Evolutionary conservation across 73 alveolate species (phyloP).

Genomic region (Paramecium caudatum): DNA sequence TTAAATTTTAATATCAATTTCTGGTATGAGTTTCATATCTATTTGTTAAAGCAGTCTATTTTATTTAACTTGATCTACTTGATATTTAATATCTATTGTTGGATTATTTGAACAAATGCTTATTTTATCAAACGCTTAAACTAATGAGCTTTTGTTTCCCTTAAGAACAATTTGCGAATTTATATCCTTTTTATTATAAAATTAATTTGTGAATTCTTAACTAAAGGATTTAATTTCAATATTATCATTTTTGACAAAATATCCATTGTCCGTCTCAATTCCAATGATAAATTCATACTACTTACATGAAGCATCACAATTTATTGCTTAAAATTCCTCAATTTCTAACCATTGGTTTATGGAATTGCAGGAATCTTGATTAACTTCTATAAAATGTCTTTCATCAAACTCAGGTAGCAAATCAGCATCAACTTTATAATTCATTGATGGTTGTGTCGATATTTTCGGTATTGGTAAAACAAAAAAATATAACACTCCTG

Average conservation of each 20-base stretch:
- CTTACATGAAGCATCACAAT: neutral
- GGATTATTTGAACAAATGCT: neutral
- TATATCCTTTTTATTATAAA: neutral
- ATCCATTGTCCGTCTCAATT: neutral
- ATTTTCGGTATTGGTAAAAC: neutral
- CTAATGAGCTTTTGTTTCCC: neutral
- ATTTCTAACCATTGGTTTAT: neutral
- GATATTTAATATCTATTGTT: neutral
- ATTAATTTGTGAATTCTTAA: neutral
- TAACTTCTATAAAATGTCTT: neutral
- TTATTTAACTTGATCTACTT: neutral
- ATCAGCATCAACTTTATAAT: neutral
- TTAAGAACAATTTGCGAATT: neutral
- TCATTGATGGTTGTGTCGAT: neutral
- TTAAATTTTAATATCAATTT: neutral
- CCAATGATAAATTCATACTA: slow-evolving; percentile 7
- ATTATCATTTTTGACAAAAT: neutral
- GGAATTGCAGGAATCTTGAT: neutral
- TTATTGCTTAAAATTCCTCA: neutral
- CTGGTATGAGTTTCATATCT: neutral
- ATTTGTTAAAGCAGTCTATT: neutral
- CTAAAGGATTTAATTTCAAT: neutral
- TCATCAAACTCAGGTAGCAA: neutral
- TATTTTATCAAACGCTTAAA: neutral
- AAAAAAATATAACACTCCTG: neutral